These are phyloP conservation scores for Leccinum variicolor DNA, from an alignment of 768 basidiomycete species.

Conservation along the genomic window DNA sequence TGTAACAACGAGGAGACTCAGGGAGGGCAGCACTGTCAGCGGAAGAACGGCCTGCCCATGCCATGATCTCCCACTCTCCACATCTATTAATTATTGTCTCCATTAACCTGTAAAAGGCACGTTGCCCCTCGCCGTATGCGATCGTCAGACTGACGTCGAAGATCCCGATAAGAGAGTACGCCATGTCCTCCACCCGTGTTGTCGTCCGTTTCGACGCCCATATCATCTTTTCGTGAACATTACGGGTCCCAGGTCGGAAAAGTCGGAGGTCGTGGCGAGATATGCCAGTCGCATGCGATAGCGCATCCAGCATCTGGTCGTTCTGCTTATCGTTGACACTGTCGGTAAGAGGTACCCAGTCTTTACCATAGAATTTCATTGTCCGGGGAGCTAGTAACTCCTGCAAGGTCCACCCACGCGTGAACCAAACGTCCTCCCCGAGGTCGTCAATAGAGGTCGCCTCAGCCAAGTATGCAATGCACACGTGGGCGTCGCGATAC, in stretches of 20 bases:
- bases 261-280: conserved; percentile 20
- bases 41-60: conserved; percentile 27
- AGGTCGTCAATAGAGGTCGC: conserved; percentile 28
- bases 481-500: conserved; percentile 28
- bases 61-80: conserved; percentile 33
- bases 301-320: conserved; percentile 14
- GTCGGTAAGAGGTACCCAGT: conserved; percentile 24
- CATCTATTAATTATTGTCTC: conserved; percentile 27
- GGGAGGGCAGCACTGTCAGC: conserved; percentile 28
- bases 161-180: conserved; percentile 32
- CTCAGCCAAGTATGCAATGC: conserved; percentile 32
- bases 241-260: conserved; percentile 24
- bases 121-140: conserved; percentile 34
- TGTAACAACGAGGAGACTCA: conserved; percentile 31
- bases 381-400: conserved; percentile 26
- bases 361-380: conserved; percentile 32
- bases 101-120: conserved; percentile 30
- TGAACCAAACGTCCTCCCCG: conserved; percentile 28
- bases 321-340: conserved; percentile 29
- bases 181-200: conserved; percentile 31
- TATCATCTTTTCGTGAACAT: conserved; percentile 29
- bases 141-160: conserved; percentile 33
- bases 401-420: conserved; percentile 32
- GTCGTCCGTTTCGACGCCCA: conserved; percentile 35
- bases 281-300: conserved; percentile 28